phyloP scores from a whole-genome alignment of 352 stramenopile genomes.

The Globisporangium emineosum region DNA sequence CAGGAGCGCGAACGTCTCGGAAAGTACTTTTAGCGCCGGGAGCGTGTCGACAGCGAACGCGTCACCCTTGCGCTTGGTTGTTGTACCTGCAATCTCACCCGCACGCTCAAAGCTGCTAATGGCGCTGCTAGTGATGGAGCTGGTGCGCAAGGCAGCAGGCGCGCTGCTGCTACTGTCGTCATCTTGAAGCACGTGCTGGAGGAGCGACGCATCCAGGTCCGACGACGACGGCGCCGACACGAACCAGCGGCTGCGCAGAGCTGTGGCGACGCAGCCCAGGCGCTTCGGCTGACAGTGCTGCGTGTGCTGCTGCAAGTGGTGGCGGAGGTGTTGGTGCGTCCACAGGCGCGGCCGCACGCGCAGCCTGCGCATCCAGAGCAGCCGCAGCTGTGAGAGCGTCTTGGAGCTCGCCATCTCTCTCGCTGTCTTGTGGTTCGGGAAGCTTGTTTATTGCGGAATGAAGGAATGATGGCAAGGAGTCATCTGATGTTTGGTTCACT shows the following conservation, averaged over 20 bases:
- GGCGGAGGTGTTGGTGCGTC: background rate
- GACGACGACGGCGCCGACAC: conserved; percentile 9
- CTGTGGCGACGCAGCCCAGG: background rate
- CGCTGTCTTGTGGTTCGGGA: background rate
- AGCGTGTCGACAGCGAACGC: conserved; percentile 61
- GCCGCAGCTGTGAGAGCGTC: conserved; percentile 14
- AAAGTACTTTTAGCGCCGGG: conserved; percentile 69
- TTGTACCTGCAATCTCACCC: background rate
- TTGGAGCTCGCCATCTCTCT: conserved; percentile 8
- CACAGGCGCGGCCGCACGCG: background rate
- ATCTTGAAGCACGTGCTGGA: conserved; percentile 2
- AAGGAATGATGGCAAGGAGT: background rate
- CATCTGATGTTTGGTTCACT: background rate
- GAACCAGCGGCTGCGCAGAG: conserved; percentile 6
- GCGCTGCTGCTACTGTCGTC: background rate
- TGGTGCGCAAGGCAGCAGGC: background rate
- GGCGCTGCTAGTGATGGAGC: background rate
- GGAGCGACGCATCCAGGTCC: conserved; percentile 4
- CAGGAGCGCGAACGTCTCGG: conserved; percentile 65
- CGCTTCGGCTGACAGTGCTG: background rate
- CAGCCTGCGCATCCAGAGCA: conserved; percentile 4
- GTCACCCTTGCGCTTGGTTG: conserved; percentile 15
- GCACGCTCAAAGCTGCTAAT: background rate
- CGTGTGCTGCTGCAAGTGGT: background rate
- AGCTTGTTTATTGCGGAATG: background rate